Conservation (phyloP, 1,284 basidiomycete genomes). For the Peniophora sp. region DNA sequence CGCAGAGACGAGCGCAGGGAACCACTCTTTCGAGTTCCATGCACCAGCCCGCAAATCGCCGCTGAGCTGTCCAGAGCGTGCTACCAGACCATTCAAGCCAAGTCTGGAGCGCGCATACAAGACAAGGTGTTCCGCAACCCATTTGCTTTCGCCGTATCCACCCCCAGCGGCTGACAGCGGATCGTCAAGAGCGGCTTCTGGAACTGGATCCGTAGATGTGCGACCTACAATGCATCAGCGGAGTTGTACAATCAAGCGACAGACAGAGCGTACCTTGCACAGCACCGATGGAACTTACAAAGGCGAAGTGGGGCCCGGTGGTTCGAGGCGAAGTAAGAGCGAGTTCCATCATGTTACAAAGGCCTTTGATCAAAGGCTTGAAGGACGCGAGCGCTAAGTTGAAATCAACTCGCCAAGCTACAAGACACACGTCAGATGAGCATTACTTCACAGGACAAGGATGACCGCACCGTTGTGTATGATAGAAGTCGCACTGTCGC, state of each 20-base stretch:
- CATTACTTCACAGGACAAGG: no score
- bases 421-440: no score
- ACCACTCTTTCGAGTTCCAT: slow-evolving; percentile 13
- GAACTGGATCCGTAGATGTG: background rate
- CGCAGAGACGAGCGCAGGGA: slow-evolving; percentile 8
- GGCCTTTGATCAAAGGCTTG: background rate
- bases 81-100: background rate
- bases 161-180: background rate
- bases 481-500: background rate
- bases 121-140: slow-evolving; percentile 1
- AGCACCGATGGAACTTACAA: background rate
- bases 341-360: background rate
- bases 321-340: background rate
- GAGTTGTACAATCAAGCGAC: background rate
- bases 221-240: background rate
- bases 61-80: slow-evolving; percentile 11
- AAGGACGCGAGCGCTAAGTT: background rate
- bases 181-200: background rate
- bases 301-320: background rate
- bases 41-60: slow-evolving; percentile 5
- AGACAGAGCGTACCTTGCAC: background rate
- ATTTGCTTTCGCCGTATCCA: slow-evolving; percentile 1
- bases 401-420: background rate
- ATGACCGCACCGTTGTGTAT: background rate
- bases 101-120: background rate